Evolutionary conservation across 2,329 filamentous ascomycete species (phyloP), one percentile per base, ranked within the genome.

Genomic region (Alternaria angustiovoidea): DNA sequence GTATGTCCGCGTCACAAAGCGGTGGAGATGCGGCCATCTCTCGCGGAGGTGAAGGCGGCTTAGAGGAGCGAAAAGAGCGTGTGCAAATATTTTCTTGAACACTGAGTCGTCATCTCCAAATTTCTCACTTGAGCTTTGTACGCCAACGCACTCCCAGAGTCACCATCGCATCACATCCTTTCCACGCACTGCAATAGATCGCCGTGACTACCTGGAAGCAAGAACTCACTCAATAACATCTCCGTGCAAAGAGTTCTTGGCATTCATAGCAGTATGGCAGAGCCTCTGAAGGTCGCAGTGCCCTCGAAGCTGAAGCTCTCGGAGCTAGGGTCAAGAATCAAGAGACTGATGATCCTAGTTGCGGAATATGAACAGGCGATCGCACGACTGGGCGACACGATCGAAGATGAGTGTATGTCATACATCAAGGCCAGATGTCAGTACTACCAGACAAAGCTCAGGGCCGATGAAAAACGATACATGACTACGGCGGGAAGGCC

Each of bases 321-420:
- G 0, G 22, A 24, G 22, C 22, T 24, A 0, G 4, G 22, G 22
- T 24, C 22, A 1, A 12, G 11, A 4, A 18, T 44, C 14, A 44
- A 5, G 7, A 26, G 0, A 0, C 14, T 0, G 24, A 28, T 30
- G 5, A 18, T 1, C 5, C 0, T 1, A 5, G 1, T 30, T 2
- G 24, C 16, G 2, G 8, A 5, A 6, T 47, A 22, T 6, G 44
- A 20, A 11, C 26, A 32, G 3, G 18, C 11, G 2, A n/a, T 47
- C 1, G 28, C 12, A 1, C 28, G 44, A 34, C 28, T 22, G 0
- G 2, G 28, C 0, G 11, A 47, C 18, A 34, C 5, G 11, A 18
- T 8, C 5, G 12, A 7, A 9, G 1, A 47, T 6, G 11, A 32
- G n/a, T 22, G 28, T 5, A n/a, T 16, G 3, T 22, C 28, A 47